Percentiles rank a stretch among this genome's conserved stretches.
Conservation (phyloP, 2,329 filamentous ascomycete genomes). For the Fonsecaea multimorphosa region DNA sequence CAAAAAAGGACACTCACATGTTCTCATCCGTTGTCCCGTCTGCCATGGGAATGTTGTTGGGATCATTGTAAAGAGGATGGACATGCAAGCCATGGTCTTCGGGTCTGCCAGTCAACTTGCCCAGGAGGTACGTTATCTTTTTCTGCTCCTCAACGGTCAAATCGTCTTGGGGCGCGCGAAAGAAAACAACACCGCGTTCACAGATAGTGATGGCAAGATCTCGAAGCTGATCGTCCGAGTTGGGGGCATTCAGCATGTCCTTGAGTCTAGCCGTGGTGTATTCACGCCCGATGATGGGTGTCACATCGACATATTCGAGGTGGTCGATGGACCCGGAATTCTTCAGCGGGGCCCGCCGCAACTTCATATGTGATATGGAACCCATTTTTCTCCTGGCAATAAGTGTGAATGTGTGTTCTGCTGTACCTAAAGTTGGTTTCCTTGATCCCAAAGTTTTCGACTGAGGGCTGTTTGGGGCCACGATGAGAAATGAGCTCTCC, state of each 20-base stretch:
- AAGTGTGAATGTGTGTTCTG: neutral
- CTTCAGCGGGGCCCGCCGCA: constrained; percentile 41
- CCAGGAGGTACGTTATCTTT: constrained; percentile 54
- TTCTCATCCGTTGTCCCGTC: constrained; percentile 36
- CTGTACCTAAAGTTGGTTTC: neutral
- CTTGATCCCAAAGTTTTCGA: neutral
- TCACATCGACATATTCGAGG: constrained; percentile 42
- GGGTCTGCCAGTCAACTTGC: constrained; percentile 55
- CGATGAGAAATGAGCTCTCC: neutral
- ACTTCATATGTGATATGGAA: constrained; percentile 42
- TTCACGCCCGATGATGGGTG: constrained; percentile 51
- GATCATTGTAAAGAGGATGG: constrained; percentile 53
- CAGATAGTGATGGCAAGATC: constrained; percentile 64
- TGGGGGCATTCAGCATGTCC: constrained; percentile 66
- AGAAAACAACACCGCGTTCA: constrained; percentile 71
- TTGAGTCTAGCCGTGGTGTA: constrained; percentile 49
- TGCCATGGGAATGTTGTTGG: constrained; percentile 35
- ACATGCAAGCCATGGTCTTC: constrained; percentile 59
- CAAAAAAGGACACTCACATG: constrained; percentile 22
- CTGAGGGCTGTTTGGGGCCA: too few species aligned
- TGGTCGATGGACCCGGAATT: constrained; percentile 33
- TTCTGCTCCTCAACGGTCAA: constrained; percentile 54
- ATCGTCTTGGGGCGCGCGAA: constrained; percentile 59
- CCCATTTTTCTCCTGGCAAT: constrained; percentile 16
- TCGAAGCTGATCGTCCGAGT: constrained; percentile 67